These are phyloP conservation scores for Cordyceps fumosorosea DNA, from an alignment of 2,329 filamentous ascomycete genomes.

Conservation along the genomic window DNA sequence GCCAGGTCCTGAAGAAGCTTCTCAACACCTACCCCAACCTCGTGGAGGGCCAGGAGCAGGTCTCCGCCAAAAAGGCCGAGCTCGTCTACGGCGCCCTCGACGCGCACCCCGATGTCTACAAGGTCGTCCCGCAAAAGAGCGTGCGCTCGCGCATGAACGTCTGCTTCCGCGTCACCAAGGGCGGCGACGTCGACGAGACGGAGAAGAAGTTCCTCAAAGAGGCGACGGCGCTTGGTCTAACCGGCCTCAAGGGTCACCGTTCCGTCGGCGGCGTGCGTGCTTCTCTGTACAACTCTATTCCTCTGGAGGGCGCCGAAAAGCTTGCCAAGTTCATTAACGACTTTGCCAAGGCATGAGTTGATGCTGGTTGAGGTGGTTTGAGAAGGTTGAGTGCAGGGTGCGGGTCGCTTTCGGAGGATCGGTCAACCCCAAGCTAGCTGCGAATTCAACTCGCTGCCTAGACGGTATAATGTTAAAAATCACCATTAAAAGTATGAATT, in stretches of 20 bases:
- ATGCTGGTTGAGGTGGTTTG: not conserved
- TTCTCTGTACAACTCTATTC: slow-evolving; percentile 84
- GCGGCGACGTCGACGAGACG: slow-evolving; percentile 55
- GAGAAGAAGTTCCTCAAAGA: slow-evolving; percentile 78
- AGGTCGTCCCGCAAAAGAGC: slow-evolving; percentile 65
- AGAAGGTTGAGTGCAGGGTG: not conserved
- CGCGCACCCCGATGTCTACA: slow-evolving; percentile 64
- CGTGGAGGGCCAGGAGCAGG: slow-evolving; percentile 67
- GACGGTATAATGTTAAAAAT: not conserved
- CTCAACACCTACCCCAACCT: slow-evolving; percentile 59
- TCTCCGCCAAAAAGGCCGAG: slow-evolving; percentile 68
- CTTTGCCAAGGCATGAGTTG: slow-evolving; percentile 39
- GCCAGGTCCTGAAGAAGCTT: slow-evolving; percentile 77
- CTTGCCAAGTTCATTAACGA: slow-evolving; percentile 55
- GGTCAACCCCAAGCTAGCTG: slow-evolving; percentile 5
- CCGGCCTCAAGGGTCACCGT: slow-evolving; percentile 83
- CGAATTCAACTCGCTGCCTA: slow-evolving; percentile 6
- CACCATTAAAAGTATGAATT: not conserved
- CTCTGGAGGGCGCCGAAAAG: slow-evolving; percentile 60
- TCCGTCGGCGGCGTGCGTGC: slow-evolving; percentile 80
- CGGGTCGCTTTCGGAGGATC: not conserved
- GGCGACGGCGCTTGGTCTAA: slow-evolving; percentile 60
- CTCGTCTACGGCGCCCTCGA: slow-evolving; percentile 75
- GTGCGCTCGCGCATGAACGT: slow-evolving; percentile 90
- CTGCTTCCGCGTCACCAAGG: slow-evolving; percentile 69